phyloP scores from a whole-genome alignment of 768 basidiomycete species.

The Tulasnella sp. region DNA sequence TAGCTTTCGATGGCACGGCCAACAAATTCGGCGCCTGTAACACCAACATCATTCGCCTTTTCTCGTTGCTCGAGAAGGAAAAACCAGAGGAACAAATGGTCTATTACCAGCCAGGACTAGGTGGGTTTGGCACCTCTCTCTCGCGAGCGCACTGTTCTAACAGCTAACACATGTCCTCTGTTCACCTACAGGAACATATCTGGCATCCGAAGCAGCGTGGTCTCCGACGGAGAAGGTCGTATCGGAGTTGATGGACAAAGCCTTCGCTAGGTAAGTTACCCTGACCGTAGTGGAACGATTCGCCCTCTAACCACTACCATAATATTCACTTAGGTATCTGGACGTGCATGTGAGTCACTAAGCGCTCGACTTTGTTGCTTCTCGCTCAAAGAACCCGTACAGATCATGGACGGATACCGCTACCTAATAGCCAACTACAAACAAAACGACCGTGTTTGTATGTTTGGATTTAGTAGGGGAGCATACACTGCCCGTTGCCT shows the following conservation, averaged over 20 bases:
- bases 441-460: background rate
- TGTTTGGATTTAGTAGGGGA: background rate
- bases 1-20: background rate
- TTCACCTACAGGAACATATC: slow-evolving; percentile 33
- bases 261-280: slow-evolving; percentile 78
- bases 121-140: slow-evolving; percentile 34
- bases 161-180: too few relatives aligned
- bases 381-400: background rate
- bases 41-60: background rate
- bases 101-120: background rate
- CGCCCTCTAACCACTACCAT: too few relatives aligned
- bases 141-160: background rate
- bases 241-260: slow-evolving; percentile 62
- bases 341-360: background rate
- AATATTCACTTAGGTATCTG: background rate
- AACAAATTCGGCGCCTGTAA: background rate
- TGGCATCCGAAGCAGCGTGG: slow-evolving; percentile 50
- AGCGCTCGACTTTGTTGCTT: too few relatives aligned
- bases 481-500: slow-evolving; percentile 8
- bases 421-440: background rate
- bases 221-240: slow-evolving; percentile 52
- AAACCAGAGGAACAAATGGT: background rate
- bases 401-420: background rate
- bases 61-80: background rate
- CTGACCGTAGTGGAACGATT: too few relatives aligned